Conservation (phyloP, 306 rosid species). For the Prunus padus region DNA sequence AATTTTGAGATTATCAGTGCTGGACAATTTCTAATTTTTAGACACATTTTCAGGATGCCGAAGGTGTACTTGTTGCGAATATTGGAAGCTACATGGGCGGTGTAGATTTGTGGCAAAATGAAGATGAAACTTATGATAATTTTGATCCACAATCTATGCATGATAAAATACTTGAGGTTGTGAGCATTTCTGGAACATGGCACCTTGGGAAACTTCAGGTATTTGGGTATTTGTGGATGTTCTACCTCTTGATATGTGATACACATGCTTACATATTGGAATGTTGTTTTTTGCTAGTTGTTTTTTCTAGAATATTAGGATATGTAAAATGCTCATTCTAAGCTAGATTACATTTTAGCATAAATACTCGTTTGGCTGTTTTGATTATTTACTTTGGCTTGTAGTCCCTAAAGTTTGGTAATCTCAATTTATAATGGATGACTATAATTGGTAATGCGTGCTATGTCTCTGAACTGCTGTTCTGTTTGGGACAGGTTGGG, state of each 20-base stretch:
- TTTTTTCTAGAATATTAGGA: background rate
- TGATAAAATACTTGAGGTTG: conserved; percentile 95
- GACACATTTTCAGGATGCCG: conserved; percentile 72
- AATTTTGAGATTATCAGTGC: background rate
- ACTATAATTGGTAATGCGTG: background rate
- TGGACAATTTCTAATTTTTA: conserved; percentile 4
- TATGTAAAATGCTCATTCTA: background rate
- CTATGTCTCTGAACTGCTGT: conserved; percentile 20
- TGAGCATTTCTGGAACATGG: conserved; percentile 98
- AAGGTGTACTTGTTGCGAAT: conserved; percentile 97
- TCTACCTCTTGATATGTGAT: background rate
- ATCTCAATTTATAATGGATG: background rate
- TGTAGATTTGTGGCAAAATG: conserved; percentile 99
- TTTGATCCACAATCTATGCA: conserved; percentile 98
- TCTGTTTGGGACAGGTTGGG: conserved; percentile 63
- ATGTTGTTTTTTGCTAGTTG: background rate
- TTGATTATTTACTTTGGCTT: background rate
- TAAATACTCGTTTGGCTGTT: background rate
- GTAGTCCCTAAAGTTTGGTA: background rate
- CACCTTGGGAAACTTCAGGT: conserved; percentile 99
- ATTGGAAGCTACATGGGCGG: conserved; percentile 99
- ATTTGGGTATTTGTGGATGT: conserved; percentile 12
- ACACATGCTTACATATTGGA: background rate
- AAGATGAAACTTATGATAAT: conserved; percentile 87
- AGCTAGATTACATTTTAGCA: background rate